A percentile compares a stretch with the other conserved stretches of the same genome.
Evolutionary conservation across 179 eudicot species (phyloP).

Genomic region (Carnegiea gigantea): DNA sequence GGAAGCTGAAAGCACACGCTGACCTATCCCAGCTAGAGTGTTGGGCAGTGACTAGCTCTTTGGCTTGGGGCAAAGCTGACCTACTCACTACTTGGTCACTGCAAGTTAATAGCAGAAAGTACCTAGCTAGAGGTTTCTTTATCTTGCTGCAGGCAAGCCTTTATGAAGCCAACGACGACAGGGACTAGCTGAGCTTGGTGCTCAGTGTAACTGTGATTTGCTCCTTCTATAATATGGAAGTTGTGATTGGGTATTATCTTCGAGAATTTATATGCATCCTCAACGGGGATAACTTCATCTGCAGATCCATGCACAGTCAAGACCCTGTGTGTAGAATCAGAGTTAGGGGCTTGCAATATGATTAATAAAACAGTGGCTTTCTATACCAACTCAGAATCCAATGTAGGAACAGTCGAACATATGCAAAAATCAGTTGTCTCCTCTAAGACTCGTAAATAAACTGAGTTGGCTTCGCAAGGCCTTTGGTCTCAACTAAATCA

Average conservation of each 20-base stretch:
- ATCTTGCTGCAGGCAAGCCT: slow-evolving; percentile 36
- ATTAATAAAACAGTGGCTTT: not conserved
- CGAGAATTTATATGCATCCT: slow-evolving; percentile 69
- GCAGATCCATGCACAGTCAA: slow-evolving; percentile 85
- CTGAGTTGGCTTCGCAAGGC: not conserved
- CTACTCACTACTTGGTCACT: not conserved
- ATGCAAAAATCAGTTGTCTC: not conserved
- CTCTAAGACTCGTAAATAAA: not conserved
- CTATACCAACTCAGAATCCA: not conserved
- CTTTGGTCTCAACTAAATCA: not conserved
- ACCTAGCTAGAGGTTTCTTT: slow-evolving; percentile 23
- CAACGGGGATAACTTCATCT: slow-evolving; percentile 66
- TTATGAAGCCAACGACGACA: slow-evolving; percentile 50
- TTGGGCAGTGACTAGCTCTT: too few species aligned
- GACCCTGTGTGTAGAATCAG: slow-evolving; percentile 41
- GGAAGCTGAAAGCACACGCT: too few species aligned
- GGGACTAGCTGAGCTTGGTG: slow-evolving; percentile 56
- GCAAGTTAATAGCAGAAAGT: slow-evolving; percentile 2
- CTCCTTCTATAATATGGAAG: slow-evolving; percentile 67
- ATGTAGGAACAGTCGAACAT: not conserved
- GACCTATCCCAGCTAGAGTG: too few species aligned
- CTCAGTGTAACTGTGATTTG: slow-evolving; percentile 59
- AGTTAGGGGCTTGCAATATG: not conserved
- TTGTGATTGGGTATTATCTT: slow-evolving; percentile 80
- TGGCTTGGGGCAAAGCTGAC: not conserved